Base-by-base conservation (phyloP, 805 yeast species). In the Gaillardinia entomophila region DNA sequence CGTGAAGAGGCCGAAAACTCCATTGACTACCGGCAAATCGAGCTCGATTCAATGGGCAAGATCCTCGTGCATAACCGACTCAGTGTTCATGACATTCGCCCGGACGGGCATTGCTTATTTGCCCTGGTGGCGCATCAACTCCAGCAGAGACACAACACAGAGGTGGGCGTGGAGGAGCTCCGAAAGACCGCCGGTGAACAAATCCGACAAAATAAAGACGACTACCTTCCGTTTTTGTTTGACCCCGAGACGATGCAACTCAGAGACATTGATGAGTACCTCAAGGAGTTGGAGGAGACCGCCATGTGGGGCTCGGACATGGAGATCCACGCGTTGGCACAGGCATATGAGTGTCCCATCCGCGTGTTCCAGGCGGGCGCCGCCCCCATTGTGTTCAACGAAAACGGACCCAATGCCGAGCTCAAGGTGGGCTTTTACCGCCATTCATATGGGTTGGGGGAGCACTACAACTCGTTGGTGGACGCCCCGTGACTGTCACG, bases 241-340 rank as follows among this genome's bases (percentile, higher is more conserved):
- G 95, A 86, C 52, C 96, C 87, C 43, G 65, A 61, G 11, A 82
- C 89, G 1, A 68, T 79, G 66, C 62, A 73, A 6, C 44, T 85
- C 38, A 68, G 71, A 30, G 82, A 83, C 41, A 57, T 89, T 18
- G 79, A 73, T 24, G 75, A 74, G 15, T 92, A 92, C 53, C 72
- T 85, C 3, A 55, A 64, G 3, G 81, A 79, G 40, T 68, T 90
- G 36, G 82, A 73, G 37, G 65, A 55, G n/a, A 86, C 96, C 0
- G 79, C 95, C 0, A 75, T 84, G 67, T 90, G 98, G 98, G 98
- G 98, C 16, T 92, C 96, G 6, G 97, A 92, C 47, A 66, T 87
- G 65, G 98, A 90, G 62, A 78, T 90, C 13, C 56, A 85, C 50
- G 96, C 97, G 0, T 64, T 89, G 26, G 71, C 94, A 1, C 70